Percentiles rank a stretch among this genome's conserved stretches.
These are phyloP conservation scores for Gillenia trifoliata DNA, from an alignment of 306 rosid species.

Conservation along the genomic window DNA sequence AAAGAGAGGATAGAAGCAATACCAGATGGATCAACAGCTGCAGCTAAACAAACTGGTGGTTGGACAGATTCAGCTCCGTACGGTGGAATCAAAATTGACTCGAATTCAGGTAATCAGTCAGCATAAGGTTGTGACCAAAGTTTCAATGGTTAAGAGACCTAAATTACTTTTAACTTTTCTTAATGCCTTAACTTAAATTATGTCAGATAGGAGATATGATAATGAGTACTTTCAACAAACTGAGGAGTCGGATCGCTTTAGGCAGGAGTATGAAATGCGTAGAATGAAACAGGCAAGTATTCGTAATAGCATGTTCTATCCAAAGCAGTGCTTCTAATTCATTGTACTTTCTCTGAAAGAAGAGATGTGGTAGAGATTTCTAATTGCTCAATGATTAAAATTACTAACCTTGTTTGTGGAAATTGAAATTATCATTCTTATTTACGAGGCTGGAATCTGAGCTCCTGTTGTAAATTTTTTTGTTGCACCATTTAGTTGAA, in stretches of 20 bases:
- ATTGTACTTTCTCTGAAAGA: too few species aligned
- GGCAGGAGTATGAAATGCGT: constrained; percentile 35
- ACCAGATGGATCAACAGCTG: constrained; percentile 29
- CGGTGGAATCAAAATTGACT: constrained; percentile 22
- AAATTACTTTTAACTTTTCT: not conserved
- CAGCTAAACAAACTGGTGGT: constrained; percentile 16
- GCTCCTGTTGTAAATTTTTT: not conserved
- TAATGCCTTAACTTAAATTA: not conserved
- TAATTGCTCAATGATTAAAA: not conserved
- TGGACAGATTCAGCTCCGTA: constrained; percentile 26
- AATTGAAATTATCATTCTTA: not conserved
- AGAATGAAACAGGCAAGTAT: constrained; percentile 37
- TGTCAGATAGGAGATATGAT: constrained; percentile 26
- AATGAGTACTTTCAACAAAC: constrained; percentile 34
- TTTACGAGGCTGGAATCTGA: not conserved
- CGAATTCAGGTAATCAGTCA: constrained; percentile 14
- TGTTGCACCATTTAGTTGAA: not conserved
- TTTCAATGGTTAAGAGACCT: not conserved
- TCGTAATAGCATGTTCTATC: not conserved
- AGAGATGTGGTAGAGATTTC: too few species aligned
- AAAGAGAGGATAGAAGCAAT: constrained; percentile 31
- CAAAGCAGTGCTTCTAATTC: not conserved
- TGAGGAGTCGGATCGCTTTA: constrained; percentile 25
- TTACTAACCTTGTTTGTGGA: not conserved
- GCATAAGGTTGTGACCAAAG: not conserved